Conservation (phyloP, 805 yeast genomes). For the Suhomyces vadensis region DNA sequence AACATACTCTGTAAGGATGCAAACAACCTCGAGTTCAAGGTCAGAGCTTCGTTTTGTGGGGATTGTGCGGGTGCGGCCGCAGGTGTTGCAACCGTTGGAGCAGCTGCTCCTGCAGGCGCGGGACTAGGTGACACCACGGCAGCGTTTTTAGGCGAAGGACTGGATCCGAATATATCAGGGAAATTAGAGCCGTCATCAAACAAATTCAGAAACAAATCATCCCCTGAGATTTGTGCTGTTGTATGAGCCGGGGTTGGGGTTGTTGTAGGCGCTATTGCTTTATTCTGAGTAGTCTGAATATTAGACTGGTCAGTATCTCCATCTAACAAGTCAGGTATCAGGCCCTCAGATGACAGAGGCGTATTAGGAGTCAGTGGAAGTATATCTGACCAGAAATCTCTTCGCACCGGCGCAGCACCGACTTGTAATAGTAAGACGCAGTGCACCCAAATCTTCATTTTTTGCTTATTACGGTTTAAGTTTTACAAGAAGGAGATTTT, state of each 20-base stretch:
- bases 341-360: too few species aligned
- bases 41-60: too few species aligned
- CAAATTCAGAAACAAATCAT: not conserved
- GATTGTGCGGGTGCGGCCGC: not conserved
- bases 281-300: too few species aligned
- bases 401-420: conserved; percentile 6
- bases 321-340: too few species aligned
- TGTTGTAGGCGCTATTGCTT: not conserved
- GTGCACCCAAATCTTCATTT: not conserved
- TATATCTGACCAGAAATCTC: conserved; percentile 1
- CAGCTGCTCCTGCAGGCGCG: not conserved
- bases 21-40: not conserved
- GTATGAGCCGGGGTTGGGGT: not conserved
- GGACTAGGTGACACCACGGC: not conserved
- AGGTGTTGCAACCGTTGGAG: not conserved
- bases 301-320: not conserved
- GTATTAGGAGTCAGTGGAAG: conserved; percentile 1
- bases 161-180: not conserved
- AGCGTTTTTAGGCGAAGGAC: not conserved
- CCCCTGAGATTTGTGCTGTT: not conserved
- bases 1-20: not conserved
- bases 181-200: not conserved
- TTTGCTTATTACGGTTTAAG: too few species aligned
- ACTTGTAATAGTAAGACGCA: not conserved
- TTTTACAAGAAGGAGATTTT: too few species aligned